phyloP scores from a whole-genome alignment of 805 yeast genomes.

The Wickerhamiella cacticola region DNA sequence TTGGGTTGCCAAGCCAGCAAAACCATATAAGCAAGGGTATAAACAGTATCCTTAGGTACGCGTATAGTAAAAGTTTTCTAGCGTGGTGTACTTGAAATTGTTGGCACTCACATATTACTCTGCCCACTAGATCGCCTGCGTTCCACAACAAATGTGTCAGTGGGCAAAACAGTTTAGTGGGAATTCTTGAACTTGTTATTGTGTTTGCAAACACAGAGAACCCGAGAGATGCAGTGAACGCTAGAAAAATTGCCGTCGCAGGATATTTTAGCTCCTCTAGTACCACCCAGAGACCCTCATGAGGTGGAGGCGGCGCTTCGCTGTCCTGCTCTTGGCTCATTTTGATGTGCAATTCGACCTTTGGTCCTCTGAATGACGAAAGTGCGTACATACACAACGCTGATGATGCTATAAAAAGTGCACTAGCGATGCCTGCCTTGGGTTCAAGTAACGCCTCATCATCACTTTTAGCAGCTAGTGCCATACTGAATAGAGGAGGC shows the following conservation, averaged over 20 bases:
- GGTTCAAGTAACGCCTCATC: constrained; percentile 11
- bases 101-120: constrained; percentile 47
- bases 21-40: constrained; percentile 65
- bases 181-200: constrained; percentile 40
- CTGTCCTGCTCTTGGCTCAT: constrained; percentile 14
- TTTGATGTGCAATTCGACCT: constrained; percentile 13
- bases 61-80: constrained; percentile 38
- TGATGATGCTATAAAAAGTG: constrained; percentile 26
- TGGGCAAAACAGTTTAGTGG: constrained; percentile 47
- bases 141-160: constrained; percentile 79
- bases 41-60: constrained; percentile 42
- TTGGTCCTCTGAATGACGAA: constrained; percentile 12
- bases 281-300: background rate
- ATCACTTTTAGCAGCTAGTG: constrained; percentile 32
- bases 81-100: constrained; percentile 36
- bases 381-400: constrained; percentile 15
- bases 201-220: constrained; percentile 86
- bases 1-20: constrained; percentile 38
- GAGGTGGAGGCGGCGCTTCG: background rate
- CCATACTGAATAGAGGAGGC: constrained; percentile 61
- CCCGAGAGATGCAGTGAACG: constrained; percentile 60
- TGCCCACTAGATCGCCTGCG: constrained; percentile 71
- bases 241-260: constrained; percentile 56
- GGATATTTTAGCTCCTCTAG: constrained; percentile 38
- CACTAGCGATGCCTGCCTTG: constrained; percentile 31